Evolutionary conservation across 495 filamentous ascomycete species (phyloP), one percentile per base, ranked within the genome.

Genomic region (Aspergillus heteromorphus): DNA sequence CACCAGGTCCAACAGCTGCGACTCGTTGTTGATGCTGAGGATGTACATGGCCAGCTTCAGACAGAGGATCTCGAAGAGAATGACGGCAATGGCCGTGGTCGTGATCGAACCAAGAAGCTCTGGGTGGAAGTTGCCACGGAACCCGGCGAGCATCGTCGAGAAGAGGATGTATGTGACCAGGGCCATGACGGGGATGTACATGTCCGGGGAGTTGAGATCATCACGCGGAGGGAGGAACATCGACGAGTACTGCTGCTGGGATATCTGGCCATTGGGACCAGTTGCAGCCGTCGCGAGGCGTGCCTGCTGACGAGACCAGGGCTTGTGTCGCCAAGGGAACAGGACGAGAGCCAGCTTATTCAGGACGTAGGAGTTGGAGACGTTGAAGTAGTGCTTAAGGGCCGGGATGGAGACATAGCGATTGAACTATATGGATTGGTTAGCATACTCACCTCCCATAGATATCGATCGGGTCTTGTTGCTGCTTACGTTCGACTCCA

Each of bases 311-410:
- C 93, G 85, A 51, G 91, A 93, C 93, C 93, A 99, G 16, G 92
- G 91, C 65, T 91, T 89, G 72, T 99, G 93, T 53, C 92, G 79
- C 91, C 92, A 99, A 21, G 93, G 93, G 70, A 97, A 97, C 54
- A 99, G 85, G 41, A 99, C 90, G 34, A 99, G 81, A 60, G 83
- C 83, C 48, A 93, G 77, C 67, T 92, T 93, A 69, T 81, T 87
- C 65, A 92, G 73, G 63, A 93, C 87, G 69, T 93, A 93, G 63
- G 80, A 86, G 77, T 96, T 97, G 63, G 91, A 92, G 59, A 98
- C 93, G 69, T 89, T 92, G 76, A 96, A 98, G 74, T 97, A 97
- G 70, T 95, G 91, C 71, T 92, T 97, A n/a, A 96, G 83, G 21
- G 85, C 87, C 18, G 88, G 85, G 62, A 95, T 87, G 67, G 89